Percentiles rank a stretch among this genome's conserved stretches.
Evolutionary conservation across 2,329 filamentous ascomycete species (phyloP).

Genomic region (Calonectria honghensis): DNA sequence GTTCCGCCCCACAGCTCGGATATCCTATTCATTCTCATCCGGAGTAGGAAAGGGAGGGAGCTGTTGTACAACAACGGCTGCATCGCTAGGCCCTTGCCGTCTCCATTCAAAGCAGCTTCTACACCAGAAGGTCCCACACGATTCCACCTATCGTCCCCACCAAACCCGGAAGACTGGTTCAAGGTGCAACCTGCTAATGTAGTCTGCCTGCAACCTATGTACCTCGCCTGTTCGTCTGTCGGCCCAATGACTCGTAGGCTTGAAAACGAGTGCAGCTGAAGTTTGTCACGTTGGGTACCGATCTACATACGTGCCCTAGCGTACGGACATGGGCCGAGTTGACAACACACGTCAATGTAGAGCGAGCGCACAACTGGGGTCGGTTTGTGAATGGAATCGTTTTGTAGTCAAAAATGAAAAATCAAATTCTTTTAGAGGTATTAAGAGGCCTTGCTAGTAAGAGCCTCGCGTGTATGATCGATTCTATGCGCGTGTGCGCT

Average conservation of each 20-base stretch:
- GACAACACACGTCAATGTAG: constrained; percentile 25
- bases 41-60: constrained; percentile 18
- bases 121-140: constrained; percentile 45
- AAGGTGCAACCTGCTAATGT: constrained; percentile 49
- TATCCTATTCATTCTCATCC: constrained; percentile 25
- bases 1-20: constrained; percentile 29
- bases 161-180: constrained; percentile 50
- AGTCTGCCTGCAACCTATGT: constrained; percentile 48
- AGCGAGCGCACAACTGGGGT: not conserved
- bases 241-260: constrained; percentile 26
- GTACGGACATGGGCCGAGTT: constrained; percentile 19
- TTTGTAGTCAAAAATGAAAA: not conserved
- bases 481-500: constrained; percentile 53
- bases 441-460: constrained; percentile 31
- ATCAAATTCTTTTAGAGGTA: constrained; percentile 29
- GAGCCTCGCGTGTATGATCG: constrained; percentile 51
- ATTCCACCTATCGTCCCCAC: constrained; percentile 51
- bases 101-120: constrained; percentile 33
- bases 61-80: constrained; percentile 36
- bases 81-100: constrained; percentile 41
- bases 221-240: constrained; percentile 38
- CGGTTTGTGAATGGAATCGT: constrained; percentile 12
- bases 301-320: constrained; percentile 29
- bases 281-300: constrained; percentile 34
- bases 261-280: constrained; percentile 19